Conservation (phyloP, 257 asterid species). For the Coffea canephora region DNA sequence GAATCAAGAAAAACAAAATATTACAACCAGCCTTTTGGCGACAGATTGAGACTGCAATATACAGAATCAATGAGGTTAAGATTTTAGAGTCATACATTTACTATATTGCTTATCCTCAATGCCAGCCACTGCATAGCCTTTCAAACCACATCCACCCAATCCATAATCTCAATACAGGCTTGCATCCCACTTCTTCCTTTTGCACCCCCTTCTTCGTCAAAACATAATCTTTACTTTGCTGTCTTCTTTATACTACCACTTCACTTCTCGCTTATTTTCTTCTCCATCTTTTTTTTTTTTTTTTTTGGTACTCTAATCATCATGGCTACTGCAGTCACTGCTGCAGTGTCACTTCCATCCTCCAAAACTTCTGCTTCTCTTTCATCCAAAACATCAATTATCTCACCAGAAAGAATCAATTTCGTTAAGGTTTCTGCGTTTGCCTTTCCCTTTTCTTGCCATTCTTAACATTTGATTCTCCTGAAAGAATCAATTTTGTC, state of each 20-base stretch:
- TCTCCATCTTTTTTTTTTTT: conserved; percentile 10
- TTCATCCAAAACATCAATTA: conserved; percentile 49
- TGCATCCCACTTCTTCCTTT: neutral
- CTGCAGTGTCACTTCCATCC: conserved; percentile 89
- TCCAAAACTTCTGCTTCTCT: conserved; percentile 67
- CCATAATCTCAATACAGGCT: conserved; percentile 16
- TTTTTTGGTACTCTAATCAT: conserved; percentile 4
- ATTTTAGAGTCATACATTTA: conserved; percentile 11
- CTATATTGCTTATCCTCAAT: conserved; percentile 27
- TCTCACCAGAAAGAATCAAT: conserved; percentile 59
- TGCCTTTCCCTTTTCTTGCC: neutral
- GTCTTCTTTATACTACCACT: neutral
- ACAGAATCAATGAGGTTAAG: neutral
- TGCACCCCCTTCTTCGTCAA: neutral
- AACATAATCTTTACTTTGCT: neutral
- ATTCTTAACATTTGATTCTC: neutral
- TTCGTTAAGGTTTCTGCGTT: conserved; percentile 58
- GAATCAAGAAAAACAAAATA: neutral
- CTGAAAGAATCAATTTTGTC: neutral
- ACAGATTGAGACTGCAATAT: conserved; percentile 15
- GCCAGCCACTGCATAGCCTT: conserved; percentile 29
- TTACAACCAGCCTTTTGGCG: neutral
- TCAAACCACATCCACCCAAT: conserved; percentile 31
- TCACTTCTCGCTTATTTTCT: conserved; percentile 15
- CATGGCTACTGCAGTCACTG: conserved; percentile 94